Percentiles rank a stretch among this genome's conserved stretches.
Conservation (phyloP, 306 rosid species). For the Pyrus bretschneideri region DNA sequence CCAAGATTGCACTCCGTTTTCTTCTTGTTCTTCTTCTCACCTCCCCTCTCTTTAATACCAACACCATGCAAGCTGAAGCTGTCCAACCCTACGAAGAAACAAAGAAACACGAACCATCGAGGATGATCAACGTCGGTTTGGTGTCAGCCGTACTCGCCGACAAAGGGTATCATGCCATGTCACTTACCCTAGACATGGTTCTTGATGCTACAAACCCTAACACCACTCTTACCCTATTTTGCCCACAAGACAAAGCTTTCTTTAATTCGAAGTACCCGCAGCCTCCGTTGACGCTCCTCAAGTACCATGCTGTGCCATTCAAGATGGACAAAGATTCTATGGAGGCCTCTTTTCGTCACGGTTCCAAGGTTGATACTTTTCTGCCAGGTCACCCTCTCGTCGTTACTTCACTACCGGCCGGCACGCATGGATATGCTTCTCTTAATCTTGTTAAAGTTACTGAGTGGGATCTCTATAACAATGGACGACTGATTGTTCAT, state of each 20-base stretch:
- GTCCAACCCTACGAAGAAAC: neutral
- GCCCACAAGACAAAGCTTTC: neutral
- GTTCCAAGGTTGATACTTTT: conserved; percentile 8
- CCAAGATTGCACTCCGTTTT: neutral
- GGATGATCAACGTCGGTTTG: neutral
- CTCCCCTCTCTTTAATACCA: neutral
- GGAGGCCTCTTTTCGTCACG: neutral
- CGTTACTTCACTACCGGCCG: neutral
- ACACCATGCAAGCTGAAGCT: neutral
- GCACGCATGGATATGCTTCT: neutral
- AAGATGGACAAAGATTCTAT: neutral
- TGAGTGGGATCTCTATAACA: conserved; percentile 4
- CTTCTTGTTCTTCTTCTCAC: neutral
- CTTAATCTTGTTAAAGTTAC: neutral
- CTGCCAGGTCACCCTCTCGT: neutral
- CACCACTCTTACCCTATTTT: neutral
- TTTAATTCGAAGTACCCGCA: conserved; percentile 1
- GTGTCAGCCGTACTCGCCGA: neutral
- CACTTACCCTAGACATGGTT: neutral
- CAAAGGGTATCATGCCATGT: conserved; percentile 4
- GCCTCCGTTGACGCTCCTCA: neutral
- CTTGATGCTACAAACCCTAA: neutral
- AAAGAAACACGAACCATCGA: neutral
- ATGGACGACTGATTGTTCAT: neutral
- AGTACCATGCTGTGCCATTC: conserved; percentile 1